phyloP scores from a whole-genome alignment of 2,329 filamentous ascomycete genomes.

The Exophiala bonariae region DNA sequence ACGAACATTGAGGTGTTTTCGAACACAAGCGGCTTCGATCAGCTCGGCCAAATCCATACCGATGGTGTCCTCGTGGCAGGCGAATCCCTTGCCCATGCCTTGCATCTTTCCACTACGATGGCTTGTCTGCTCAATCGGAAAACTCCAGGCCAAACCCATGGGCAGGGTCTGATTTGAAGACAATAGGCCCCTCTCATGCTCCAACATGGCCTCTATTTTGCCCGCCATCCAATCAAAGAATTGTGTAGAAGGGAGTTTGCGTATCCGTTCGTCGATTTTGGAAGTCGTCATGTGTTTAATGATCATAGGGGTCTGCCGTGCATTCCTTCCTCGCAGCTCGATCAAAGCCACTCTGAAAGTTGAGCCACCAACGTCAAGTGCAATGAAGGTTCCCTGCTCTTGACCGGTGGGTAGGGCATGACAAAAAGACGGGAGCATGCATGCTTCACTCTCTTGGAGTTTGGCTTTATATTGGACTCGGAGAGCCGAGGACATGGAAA shows the following conservation, averaged over 20 bases:
- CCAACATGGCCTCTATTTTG: conserved; percentile 57
- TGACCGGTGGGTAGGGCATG: conserved; percentile 60
- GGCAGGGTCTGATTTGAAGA: conserved; percentile 41
- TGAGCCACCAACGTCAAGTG: conserved; percentile 66
- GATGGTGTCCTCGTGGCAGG: conserved; percentile 58
- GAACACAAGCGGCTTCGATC: conserved; percentile 59
- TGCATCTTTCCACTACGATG: conserved; percentile 57
- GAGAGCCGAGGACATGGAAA: conserved; percentile 45
- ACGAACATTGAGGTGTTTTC: conserved; percentile 55
- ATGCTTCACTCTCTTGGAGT: conserved; percentile 57
- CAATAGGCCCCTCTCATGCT: conserved; percentile 37
- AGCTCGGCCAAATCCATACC: conserved; percentile 61
- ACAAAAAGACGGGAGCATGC: conserved; percentile 67
- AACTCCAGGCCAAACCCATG: conserved; percentile 67
- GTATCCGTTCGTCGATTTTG: conserved; percentile 57
- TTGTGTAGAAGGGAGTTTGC: conserved; percentile 53
- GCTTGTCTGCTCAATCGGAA: conserved; percentile 66
- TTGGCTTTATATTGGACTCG: conserved; percentile 55
- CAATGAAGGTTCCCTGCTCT: conserved; percentile 61
- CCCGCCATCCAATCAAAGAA: conserved; percentile 70
- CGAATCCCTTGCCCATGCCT: conserved; percentile 66
- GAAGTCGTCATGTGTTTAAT: conserved; percentile 57
- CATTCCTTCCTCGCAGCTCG: conserved; percentile 52
- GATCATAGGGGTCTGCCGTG: conserved; percentile 46
- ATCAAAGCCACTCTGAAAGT: conserved; percentile 65